Percentiles rank a stretch among this genome's conserved stretches.
Conservation (phyloP, 2,329 filamentous ascomycete species). For the Thermochaetoides dissita region DNA sequence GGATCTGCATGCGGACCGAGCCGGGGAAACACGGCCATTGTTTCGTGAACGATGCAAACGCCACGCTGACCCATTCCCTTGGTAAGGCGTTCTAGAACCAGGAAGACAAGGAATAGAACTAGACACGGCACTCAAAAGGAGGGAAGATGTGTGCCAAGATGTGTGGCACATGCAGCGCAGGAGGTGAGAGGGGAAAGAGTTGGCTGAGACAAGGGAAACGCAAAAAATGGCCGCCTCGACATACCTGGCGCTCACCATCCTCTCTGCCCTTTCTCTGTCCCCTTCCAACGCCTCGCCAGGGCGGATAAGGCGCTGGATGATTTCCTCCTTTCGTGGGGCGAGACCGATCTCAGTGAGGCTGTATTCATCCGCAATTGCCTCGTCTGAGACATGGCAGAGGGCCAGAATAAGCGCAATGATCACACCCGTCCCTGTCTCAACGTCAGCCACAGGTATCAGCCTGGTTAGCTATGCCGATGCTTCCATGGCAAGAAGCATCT, state of each 20-base stretch:
- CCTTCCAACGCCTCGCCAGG: constrained; percentile 33
- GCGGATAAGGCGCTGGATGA: constrained; percentile 36
- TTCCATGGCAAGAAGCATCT: not conserved
- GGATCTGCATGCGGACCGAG: too few species aligned
- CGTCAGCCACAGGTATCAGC: not conserved
- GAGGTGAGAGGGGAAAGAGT: constrained; percentile 4
- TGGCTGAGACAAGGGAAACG: not conserved
- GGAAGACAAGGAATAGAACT: too few species aligned
- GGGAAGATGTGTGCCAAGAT: not conserved
- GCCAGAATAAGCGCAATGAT: constrained; percentile 51
- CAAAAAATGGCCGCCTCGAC: constrained; percentile 8
- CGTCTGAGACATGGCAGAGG: constrained; percentile 46
- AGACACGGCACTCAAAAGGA: not conserved
- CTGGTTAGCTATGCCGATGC: too few species aligned
- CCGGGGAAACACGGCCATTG: too few species aligned
- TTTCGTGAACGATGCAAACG: too few species aligned
- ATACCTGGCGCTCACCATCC: constrained; percentile 31
- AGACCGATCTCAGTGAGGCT: constrained; percentile 51
- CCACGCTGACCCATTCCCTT: too few species aligned
- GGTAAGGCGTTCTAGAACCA: too few species aligned
- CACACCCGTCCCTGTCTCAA: constrained; percentile 43
- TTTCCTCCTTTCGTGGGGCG: constrained; percentile 33
- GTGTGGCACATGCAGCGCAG: not conserved
- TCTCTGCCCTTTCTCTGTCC: constrained; percentile 28
- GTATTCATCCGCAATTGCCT: constrained; percentile 54